A percentile compares a stretch with the other conserved stretches of the same genome.
phyloP scores from a whole-genome alignment of 2,329 filamentous ascomycete genomes.

The Coleophoma cylindrospora region DNA sequence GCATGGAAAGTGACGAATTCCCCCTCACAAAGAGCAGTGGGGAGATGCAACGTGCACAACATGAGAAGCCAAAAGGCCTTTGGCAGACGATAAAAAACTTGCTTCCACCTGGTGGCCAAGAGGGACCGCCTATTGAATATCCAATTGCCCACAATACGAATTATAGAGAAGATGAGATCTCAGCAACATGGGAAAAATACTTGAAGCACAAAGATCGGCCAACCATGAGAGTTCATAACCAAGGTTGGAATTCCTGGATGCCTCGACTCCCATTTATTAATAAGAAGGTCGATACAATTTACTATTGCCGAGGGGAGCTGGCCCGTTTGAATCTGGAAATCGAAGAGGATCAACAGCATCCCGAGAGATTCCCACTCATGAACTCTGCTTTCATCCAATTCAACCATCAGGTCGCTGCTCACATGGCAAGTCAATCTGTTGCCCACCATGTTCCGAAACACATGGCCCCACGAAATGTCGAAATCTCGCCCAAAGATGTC shows the following conservation, averaged over 20 bases:
- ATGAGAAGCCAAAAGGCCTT: slow-evolving; percentile 38
- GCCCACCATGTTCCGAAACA: slow-evolving; percentile 88
- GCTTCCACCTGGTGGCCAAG: slow-evolving; percentile 38
- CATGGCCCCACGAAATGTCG: slow-evolving; percentile 89
- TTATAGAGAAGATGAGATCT: slow-evolving; percentile 55
- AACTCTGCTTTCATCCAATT: slow-evolving; percentile 98
- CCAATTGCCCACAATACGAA: slow-evolving; percentile 57
- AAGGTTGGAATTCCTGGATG: slow-evolving; percentile 60
- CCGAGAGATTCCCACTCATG: slow-evolving; percentile 85
- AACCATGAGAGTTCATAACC: slow-evolving; percentile 69
- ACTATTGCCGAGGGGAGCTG: slow-evolving; percentile 81
- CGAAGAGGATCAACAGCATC: slow-evolving; percentile 79
- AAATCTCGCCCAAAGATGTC: slow-evolving; percentile 89
- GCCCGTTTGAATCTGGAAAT: slow-evolving; percentile 89
- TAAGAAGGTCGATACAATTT: slow-evolving; percentile 92
- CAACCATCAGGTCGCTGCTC: slow-evolving; percentile 93
- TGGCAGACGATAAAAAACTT: slow-evolving; percentile 44
- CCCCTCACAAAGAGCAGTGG: slow-evolving; percentile 34
- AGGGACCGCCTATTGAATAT: slow-evolving; percentile 41
- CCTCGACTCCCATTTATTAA: slow-evolving; percentile 73
- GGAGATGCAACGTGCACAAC: slow-evolving; percentile 7
- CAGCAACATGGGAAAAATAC: slow-evolving; percentile 77
- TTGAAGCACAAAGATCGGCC: slow-evolving; percentile 77
- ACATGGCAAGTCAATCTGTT: slow-evolving; percentile 94
- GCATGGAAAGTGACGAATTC: slow-evolving; percentile 30